phyloP scores from a whole-genome alignment of 2,329 filamentous ascomycete genomes.

The Chalara sp. region DNA sequence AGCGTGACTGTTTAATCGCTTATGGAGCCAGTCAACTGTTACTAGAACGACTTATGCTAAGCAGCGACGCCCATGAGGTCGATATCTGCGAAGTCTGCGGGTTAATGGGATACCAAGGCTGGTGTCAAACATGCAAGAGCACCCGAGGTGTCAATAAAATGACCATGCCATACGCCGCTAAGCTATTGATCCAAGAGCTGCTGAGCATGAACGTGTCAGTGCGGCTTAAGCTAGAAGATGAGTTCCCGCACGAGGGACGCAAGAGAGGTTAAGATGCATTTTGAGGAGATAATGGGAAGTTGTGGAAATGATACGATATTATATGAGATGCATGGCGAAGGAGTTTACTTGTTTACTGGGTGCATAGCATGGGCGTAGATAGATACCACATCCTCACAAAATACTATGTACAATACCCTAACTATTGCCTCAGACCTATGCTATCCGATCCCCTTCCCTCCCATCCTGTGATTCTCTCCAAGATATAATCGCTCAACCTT shows the following conservation, averaged over 20 bases:
- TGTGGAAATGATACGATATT: neutral
- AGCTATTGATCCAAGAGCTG: slow-evolving; percentile 90
- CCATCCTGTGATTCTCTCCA: too few species aligned
- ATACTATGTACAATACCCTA: too few species aligned
- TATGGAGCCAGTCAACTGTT: slow-evolving; percentile 92
- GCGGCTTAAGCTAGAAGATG: slow-evolving; percentile 81
- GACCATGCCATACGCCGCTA: slow-evolving; percentile 96
- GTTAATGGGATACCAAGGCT: slow-evolving; percentile 90
- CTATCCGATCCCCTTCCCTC: too few species aligned
- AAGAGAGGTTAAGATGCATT: neutral
- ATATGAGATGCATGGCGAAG: neutral
- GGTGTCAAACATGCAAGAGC: slow-evolving; percentile 88
- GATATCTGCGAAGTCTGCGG: slow-evolving; percentile 94
- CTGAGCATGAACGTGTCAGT: slow-evolving; percentile 99
- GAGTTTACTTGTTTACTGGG: neutral
- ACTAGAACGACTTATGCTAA: slow-evolving; percentile 89
- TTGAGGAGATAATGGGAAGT: too few species aligned
- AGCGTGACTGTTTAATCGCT: slow-evolving; percentile 94
- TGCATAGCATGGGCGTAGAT: too few species aligned
- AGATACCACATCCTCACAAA: too few species aligned
- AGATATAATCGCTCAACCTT: too few species aligned
- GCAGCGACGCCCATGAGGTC: slow-evolving; percentile 81
- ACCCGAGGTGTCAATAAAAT: slow-evolving; percentile 81
- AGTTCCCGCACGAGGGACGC: slow-evolving; percentile 59
- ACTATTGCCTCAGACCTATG: too few species aligned